These are phyloP conservation scores for Pulicaria dysenterica DNA, from an alignment of 129 eudicot genomes.

Conservation along the genomic window DNA sequence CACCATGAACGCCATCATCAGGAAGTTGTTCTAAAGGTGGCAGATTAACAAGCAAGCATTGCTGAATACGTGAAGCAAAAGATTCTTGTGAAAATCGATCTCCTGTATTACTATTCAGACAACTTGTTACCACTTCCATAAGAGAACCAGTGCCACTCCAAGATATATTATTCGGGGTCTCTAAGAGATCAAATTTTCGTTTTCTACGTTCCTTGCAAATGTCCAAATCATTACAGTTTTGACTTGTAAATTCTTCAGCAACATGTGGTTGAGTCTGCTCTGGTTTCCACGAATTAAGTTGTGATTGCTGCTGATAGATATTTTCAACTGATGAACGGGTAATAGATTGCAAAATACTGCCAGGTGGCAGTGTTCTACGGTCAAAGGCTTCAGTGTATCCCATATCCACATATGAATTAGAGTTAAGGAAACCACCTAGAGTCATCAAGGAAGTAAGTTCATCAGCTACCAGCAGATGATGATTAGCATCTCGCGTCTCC, in stretches of 20 bases:
- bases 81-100: constrained; percentile 25
- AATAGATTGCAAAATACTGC: no score
- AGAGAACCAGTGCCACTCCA: constrained; percentile 15
- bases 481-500: no score
- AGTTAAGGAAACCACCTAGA: no score
- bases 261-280: constrained; percentile 14
- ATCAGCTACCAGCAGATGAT: no score
- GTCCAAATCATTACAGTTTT: constrained; percentile 34
- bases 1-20: constrained; percentile 5
- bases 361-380: no score
- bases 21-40: constrained; percentile 35
- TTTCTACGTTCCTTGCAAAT: constrained; percentile 22
- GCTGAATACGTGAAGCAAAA: not conserved
- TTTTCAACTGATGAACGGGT: no score
- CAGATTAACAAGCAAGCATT: constrained; percentile 1
- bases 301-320: no score
- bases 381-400: no score
- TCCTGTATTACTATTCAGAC: constrained; percentile 29
- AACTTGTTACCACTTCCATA: constrained; percentile 25
- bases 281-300: constrained; percentile 2
- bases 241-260: not conserved
- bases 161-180: constrained; percentile 9
- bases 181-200: constrained; percentile 16
- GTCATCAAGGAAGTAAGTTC: no score
- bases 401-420: no score